Conservation (phyloP, 371 early-diverging fungal genomes). For the Mucor lusitanicus region DNA sequence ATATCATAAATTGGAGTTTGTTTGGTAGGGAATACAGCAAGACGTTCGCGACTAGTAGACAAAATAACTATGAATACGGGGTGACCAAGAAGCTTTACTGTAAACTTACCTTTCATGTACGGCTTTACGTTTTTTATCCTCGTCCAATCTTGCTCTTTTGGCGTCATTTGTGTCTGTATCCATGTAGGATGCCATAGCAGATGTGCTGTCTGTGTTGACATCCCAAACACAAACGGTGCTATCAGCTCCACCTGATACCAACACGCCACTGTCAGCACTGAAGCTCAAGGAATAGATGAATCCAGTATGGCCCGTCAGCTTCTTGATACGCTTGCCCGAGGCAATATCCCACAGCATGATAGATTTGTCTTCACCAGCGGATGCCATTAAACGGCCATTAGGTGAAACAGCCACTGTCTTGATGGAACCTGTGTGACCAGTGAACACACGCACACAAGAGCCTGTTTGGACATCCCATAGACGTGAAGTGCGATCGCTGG, state of each 20-base stretch:
- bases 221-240: slow-evolving; percentile 97
- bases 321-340: slow-evolving; percentile 82
- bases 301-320: slow-evolving; percentile 86
- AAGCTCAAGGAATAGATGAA: slow-evolving; percentile 90
- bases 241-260: slow-evolving; percentile 95
- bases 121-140: slow-evolving; percentile 20
- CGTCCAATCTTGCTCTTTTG: slow-evolving; percentile 15
- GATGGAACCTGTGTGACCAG: slow-evolving; percentile 89
- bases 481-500: slow-evolving; percentile 93
- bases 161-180: slow-evolving; percentile 5
- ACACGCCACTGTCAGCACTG: slow-evolving; percentile 78
- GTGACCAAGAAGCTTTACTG: background rate
- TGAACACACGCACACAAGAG: slow-evolving; percentile 90
- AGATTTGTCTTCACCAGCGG: slow-evolving; percentile 86
- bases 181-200: slow-evolving; percentile 9
- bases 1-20: slow-evolving; percentile 90
- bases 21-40: slow-evolving; percentile 90
- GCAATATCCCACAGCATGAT: slow-evolving; percentile 97
- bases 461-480: slow-evolving; percentile 97
- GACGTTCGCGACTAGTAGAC: slow-evolving; percentile 56
- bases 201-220: slow-evolving; percentile 59
- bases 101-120: slow-evolving; percentile 25
- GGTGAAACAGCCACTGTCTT: slow-evolving; percentile 92
- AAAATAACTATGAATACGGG: background rate
- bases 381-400: slow-evolving; percentile 92